Evolutionary conservation across 768 basidiomycete genomes (phyloP).

Genomic region (Pleurotus tuoliensis): DNA sequence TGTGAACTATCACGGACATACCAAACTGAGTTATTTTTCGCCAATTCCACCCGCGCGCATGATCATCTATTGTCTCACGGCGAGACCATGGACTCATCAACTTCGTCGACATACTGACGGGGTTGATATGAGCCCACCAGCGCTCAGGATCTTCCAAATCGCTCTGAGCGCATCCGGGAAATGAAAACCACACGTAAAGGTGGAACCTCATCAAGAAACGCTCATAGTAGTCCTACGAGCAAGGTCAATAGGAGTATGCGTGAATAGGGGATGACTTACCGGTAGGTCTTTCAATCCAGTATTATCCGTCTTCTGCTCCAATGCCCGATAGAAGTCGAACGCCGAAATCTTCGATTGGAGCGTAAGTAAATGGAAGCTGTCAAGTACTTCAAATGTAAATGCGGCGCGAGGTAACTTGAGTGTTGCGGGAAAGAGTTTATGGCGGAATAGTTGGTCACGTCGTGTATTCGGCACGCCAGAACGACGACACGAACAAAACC

Average conservation of each 20-base stretch:
- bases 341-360: constrained; percentile 5
- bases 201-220: not conserved
- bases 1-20: not conserved
- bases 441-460: too few species aligned
- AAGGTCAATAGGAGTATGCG: too few species aligned
- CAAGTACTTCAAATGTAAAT: constrained; percentile 10
- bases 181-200: constrained; percentile 3
- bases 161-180: constrained; percentile 25
- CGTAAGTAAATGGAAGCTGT: constrained; percentile 9
- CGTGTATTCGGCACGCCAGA: too few species aligned
- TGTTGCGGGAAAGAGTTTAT: too few species aligned
- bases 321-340: constrained; percentile 8
- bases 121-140: constrained; percentile 19
- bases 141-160: constrained; percentile 20
- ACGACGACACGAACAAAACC: too few species aligned
- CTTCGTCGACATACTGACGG: constrained; percentile 17
- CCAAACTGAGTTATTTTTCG: constrained; percentile 1
- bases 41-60: constrained; percentile 18
- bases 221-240: too few species aligned
- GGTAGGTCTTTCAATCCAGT: too few species aligned
- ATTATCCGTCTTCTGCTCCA: not conserved
- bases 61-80: constrained; percentile 25
- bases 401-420: too few species aligned
- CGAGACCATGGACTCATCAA: constrained; percentile 22
- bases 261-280: too few species aligned